Conservation (phyloP, 306 rosid species). For the Pueraria montana region DNA sequence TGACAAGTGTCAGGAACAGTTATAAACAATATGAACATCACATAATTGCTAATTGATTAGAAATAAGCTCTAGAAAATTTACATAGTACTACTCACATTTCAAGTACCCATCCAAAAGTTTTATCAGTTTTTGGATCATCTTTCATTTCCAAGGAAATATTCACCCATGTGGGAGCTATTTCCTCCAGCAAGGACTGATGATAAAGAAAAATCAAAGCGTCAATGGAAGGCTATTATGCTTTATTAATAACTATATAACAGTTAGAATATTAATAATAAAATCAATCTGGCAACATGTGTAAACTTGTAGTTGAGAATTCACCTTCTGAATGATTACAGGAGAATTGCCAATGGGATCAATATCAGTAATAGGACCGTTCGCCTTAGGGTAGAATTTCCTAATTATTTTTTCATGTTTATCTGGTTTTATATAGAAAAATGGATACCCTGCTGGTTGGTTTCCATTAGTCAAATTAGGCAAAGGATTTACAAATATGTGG, state of each 20-base stretch:
- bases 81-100: conserved; percentile 68
- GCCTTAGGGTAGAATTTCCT: conserved; percentile 75
- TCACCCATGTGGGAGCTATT: conserved; percentile 91
- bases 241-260: background rate
- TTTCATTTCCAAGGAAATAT: conserved; percentile 80
- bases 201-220: conserved; percentile 46
- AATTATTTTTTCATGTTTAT: conserved; percentile 65
- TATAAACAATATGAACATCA: background rate
- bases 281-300: conserved; percentile 13
- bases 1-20: background rate
- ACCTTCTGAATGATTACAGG: conserved; percentile 87
- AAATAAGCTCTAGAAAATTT: conserved; percentile 4
- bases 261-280: conserved; percentile 2
- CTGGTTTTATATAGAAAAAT: conserved; percentile 82
- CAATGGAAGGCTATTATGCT: background rate
- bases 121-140: conserved; percentile 76
- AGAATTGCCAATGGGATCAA: conserved; percentile 91
- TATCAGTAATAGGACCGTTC: conserved; percentile 71
- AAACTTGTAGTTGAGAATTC: conserved; percentile 35
- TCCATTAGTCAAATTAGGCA: conserved; percentile 77
- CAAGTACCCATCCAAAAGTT: conserved; percentile 93
- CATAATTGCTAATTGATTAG: background rate
- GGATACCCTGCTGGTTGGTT: conserved; percentile 73
- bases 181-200: conserved; percentile 77
- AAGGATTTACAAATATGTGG: conserved; percentile 73